phyloP scores from a whole-genome alignment of 139 green algal species.

The Nannochloris sp. region DNA sequence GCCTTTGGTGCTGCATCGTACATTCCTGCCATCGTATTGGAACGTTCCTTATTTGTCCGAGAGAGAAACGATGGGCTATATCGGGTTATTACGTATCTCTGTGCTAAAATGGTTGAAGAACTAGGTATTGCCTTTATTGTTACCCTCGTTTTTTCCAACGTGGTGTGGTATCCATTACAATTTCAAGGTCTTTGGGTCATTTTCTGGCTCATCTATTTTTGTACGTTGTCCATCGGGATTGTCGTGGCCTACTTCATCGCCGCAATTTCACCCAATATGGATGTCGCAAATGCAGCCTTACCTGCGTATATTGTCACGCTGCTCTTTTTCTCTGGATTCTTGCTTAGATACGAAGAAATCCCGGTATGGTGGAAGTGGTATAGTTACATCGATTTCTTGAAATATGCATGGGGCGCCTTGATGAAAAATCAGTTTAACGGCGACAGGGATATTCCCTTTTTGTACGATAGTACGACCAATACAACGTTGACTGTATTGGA shows the following conservation, averaged over 20 bases:
- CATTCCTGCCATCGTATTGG: slow-evolving; percentile 67
- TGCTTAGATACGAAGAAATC: slow-evolving; percentile 41
- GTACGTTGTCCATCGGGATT: slow-evolving; percentile 48
- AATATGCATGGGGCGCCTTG: slow-evolving; percentile 17
- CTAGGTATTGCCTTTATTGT: slow-evolving; percentile 27
- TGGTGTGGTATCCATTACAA: slow-evolving; percentile 50
- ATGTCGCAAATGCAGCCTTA: slow-evolving; percentile 61
- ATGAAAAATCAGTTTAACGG: slow-evolving; percentile 52
- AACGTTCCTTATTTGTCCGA: slow-evolving; percentile 66
- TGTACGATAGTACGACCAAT: background rate
- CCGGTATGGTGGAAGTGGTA: slow-evolving; percentile 59
- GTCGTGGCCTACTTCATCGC: slow-evolving; percentile 57
- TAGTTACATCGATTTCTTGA: slow-evolving; percentile 31
- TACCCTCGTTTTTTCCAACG: slow-evolving; percentile 24
- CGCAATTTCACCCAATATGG: slow-evolving; percentile 67
- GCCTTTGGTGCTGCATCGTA: slow-evolving; percentile 69
- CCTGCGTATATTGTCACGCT: slow-evolving; percentile 39
- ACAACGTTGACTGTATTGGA: slow-evolving; percentile 38
- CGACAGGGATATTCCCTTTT: background rate
- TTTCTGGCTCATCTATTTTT: slow-evolving; percentile 55
- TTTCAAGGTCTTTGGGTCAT: slow-evolving; percentile 48
- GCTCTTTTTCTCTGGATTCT: slow-evolving; percentile 44
- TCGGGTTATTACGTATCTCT: slow-evolving; percentile 68
- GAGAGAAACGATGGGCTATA: slow-evolving; percentile 79
- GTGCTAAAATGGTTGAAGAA: slow-evolving; percentile 65